Evolutionary conservation across 2,329 filamentous ascomycete species (phyloP).

Genomic region (Ophiostoma piceae): DNA sequence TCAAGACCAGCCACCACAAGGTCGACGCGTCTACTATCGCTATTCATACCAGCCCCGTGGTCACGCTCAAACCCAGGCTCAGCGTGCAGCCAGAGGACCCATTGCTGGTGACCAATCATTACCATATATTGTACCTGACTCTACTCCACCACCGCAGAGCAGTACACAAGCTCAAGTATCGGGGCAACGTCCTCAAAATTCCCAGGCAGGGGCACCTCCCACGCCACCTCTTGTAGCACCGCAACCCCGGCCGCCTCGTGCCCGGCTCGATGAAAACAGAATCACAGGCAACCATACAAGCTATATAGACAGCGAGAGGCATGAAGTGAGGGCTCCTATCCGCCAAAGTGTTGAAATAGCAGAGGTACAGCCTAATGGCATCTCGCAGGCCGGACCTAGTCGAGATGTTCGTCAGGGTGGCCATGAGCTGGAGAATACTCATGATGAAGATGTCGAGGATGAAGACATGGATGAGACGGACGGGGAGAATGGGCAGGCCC

Average conservation of each 20-base stretch:
- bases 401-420: neutral
- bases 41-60: neutral
- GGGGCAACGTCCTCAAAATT: neutral
- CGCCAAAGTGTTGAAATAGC: neutral
- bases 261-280: neutral
- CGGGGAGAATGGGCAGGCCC: neutral
- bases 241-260: neutral
- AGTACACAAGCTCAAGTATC: neutral
- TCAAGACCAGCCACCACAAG: neutral
- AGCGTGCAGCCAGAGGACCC: neutral
- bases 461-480: neutral
- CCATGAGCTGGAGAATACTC: neutral
- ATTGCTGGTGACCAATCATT: neutral
- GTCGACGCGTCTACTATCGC: neutral
- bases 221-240: neutral
- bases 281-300: neutral
- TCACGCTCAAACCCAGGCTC: neutral
- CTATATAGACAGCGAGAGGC: neutral
- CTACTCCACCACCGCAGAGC: neutral
- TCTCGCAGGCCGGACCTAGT: neutral
- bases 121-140: neutral
- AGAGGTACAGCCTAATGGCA: neutral
- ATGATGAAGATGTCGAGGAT: neutral
- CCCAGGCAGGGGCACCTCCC: neutral
- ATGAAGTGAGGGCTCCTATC: neutral